A percentile compares a stretch with the other conserved stretches of the same genome.
Conservation (phyloP, 768 basidiomycete species). For the Termitomyces titanicus region DNA sequence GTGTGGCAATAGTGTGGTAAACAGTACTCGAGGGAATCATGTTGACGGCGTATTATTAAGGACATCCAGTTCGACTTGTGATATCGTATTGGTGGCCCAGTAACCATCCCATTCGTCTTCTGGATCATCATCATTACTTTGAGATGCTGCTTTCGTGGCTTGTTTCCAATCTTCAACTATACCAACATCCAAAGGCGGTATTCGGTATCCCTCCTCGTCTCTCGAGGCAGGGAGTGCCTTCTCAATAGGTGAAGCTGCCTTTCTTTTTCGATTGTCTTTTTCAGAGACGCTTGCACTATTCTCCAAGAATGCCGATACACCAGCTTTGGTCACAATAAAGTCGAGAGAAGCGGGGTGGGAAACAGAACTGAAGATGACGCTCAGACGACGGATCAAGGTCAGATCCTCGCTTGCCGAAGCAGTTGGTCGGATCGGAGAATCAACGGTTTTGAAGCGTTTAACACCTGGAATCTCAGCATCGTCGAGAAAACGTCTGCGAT, state of each 20-base stretch:
- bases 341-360: constrained; percentile 58
- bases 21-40: not conserved
- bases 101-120: constrained; percentile 48
- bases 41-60: not conserved
- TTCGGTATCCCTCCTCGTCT: not conserved
- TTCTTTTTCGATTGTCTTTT: constrained; percentile 3
- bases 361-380: constrained; percentile 75
- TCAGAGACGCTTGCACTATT: constrained; percentile 7
- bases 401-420: constrained; percentile 27
- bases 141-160: constrained; percentile 21
- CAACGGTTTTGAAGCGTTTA: constrained; percentile 26
- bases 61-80: constrained; percentile 17
- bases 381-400: constrained; percentile 65
- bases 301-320: constrained; percentile 38
- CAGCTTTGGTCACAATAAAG: constrained; percentile 65
- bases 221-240: not conserved
- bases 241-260: not conserved
- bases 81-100: constrained; percentile 39
- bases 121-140: constrained; percentile 20
- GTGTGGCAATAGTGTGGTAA: not conserved
- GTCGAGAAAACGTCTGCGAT: constrained; percentile 55
- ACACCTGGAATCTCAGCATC: constrained; percentile 20
- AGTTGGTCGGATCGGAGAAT: not conserved
- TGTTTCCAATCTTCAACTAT: constrained; percentile 10
- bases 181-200: constrained; percentile 14